A percentile compares a stretch with the other conserved stretches of the same genome.
Conservation (phyloP, 768 basidiomycete species). For the Tylopilus cervinicoccineus region DNA sequence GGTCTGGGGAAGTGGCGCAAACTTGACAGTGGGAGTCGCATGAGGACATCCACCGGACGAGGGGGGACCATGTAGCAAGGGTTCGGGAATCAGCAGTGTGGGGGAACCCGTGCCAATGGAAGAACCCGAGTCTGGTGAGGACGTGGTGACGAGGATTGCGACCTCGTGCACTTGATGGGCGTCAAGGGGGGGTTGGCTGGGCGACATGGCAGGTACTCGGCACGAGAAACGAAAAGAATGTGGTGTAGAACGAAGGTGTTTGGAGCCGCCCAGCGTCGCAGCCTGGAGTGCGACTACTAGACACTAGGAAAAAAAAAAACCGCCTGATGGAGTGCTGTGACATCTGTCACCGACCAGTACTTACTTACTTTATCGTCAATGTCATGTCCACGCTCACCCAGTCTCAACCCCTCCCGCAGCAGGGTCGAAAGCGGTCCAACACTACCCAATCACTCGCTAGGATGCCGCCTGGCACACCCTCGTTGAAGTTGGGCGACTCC, state of each 20-base stretch:
- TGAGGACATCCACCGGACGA: slow-evolving; percentile 16
- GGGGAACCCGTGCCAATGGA: slow-evolving; percentile 15
- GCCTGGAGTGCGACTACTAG: neutral
- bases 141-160: slow-evolving; percentile 6
- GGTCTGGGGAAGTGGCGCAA: slow-evolving; percentile 55
- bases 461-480: slow-evolving; percentile 34
- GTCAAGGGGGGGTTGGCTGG: slow-evolving; percentile 6
- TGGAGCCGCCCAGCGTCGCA: slow-evolving; percentile 16
- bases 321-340: too few species aligned
- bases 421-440: slow-evolving; percentile 65
- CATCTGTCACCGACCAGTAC: too few species aligned
- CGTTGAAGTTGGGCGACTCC: slow-evolving; percentile 58
- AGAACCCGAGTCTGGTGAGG: slow-evolving; percentile 15
- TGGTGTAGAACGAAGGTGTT: slow-evolving; percentile 22
- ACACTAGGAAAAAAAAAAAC: neutral
- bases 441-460: slow-evolving; percentile 66
- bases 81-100: slow-evolving; percentile 6
- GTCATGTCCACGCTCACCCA: slow-evolving; percentile 62
- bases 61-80: slow-evolving; percentile 8
- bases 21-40: slow-evolving; percentile 41
- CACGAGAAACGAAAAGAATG: slow-evolving; percentile 14
- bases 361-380: too few species aligned
- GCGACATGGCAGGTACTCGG: slow-evolving; percentile 11
- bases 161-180: slow-evolving; percentile 17
- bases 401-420: slow-evolving; percentile 37